Conservation (phyloP, 1,139 yeast species). For the Tardiomyces digboiensis region DNA sequence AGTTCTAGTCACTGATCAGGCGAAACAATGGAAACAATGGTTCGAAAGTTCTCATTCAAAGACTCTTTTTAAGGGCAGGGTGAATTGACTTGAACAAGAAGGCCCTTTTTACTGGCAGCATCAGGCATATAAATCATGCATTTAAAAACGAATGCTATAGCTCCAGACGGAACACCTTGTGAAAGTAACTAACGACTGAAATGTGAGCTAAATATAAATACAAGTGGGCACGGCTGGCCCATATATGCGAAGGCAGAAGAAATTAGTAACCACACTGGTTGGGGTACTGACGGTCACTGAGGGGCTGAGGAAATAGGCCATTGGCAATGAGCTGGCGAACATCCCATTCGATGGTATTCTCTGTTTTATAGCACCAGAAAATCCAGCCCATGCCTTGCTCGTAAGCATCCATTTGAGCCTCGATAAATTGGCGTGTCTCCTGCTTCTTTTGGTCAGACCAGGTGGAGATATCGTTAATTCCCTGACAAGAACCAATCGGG, state of each 20-base stretch:
- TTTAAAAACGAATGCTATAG: too few relatives aligned
- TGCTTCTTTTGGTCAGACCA: conserved; percentile 53
- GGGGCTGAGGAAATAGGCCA: conserved; percentile 75
- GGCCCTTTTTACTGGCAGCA: too few relatives aligned
- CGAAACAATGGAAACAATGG: too few relatives aligned
- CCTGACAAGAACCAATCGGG: conserved; percentile 56
- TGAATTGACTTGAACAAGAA: too few relatives aligned
- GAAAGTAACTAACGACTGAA: too few relatives aligned
- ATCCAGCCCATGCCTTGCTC: conserved; percentile 6
- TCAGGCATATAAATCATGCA: too few relatives aligned
- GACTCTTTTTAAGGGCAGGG: too few relatives aligned
- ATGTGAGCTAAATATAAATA: too few relatives aligned
- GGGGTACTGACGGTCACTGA: conserved; percentile 53
- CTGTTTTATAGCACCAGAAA: conserved; percentile 91
- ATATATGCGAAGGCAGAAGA: conserved; percentile 5
- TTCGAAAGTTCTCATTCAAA: too few relatives aligned
- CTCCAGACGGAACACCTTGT: too few relatives aligned
- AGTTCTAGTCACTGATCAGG: too few relatives aligned
- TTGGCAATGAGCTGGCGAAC: conserved; percentile 44
- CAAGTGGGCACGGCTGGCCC: not conserved
- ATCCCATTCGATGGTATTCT: conserved; percentile 83
- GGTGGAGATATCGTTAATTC: conserved; percentile 40
- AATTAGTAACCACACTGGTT: conserved; percentile 48
- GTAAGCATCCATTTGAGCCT: conserved; percentile 65
- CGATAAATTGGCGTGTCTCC: conserved; percentile 55